Conservation (phyloP, 345 rosid species). For the Hypericum perforatum region DNA sequence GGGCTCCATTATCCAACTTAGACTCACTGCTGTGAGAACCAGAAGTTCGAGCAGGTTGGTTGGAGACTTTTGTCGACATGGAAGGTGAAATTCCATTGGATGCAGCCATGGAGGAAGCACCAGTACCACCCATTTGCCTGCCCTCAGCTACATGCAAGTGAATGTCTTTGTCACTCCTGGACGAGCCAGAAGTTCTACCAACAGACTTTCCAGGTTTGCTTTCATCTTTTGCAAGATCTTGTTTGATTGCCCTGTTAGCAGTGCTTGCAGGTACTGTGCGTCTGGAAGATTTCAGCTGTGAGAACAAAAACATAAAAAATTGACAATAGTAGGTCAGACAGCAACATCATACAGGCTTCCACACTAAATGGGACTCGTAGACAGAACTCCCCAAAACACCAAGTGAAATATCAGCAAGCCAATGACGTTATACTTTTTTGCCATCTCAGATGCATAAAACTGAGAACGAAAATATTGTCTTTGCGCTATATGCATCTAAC, state of each 20-base stretch:
- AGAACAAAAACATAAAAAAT: conserved; percentile 12
- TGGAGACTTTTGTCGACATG: conserved; percentile 39
- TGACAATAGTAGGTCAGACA: not conserved
- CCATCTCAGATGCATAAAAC: too few species aligned
- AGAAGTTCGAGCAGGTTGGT: conserved; percentile 27
- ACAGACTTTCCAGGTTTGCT: conserved; percentile 50
- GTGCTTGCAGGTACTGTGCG: conserved; percentile 39
- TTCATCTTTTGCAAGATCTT: conserved; percentile 58
- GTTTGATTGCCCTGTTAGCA: conserved; percentile 44
- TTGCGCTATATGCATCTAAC: too few species aligned
- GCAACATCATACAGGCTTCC: not conserved
- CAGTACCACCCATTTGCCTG: conserved; percentile 47
- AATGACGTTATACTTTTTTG: too few species aligned
- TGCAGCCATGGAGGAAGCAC: conserved; percentile 36
- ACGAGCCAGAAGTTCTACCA: conserved; percentile 39
- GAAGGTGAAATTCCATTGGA: conserved; percentile 42
- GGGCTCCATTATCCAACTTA: conserved; percentile 36
- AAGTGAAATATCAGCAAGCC: too few species aligned
- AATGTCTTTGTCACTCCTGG: conserved; percentile 43
- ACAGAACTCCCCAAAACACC: too few species aligned
- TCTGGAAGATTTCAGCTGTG: conserved; percentile 60
- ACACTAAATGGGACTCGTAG: too few species aligned
- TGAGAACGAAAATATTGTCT: too few species aligned
- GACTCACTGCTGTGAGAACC: conserved; percentile 30
- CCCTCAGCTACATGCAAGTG: conserved; percentile 39